Evolutionary conservation across 2,329 filamentous ascomycete genomes (phyloP).

Genomic region (Aureobasidium leucospermi): DNA sequence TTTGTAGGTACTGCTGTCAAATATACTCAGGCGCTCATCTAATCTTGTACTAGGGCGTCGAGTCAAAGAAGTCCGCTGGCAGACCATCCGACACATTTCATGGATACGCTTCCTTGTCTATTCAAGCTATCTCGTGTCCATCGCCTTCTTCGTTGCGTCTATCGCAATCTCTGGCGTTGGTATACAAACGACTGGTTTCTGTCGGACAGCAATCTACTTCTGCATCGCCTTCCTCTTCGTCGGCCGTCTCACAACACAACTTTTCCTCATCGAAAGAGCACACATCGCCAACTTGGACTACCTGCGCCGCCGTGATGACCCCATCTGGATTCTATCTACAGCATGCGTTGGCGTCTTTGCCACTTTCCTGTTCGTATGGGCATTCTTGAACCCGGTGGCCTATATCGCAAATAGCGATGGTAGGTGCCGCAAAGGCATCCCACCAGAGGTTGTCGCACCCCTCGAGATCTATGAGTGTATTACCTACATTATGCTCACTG

Average conservation of each 20-base stretch:
- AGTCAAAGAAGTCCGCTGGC: conserved; percentile 2
- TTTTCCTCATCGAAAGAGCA: conserved; percentile 36
- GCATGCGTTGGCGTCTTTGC: conserved; percentile 17
- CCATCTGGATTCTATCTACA: conserved; percentile 30
- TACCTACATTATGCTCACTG: conserved; percentile 34
- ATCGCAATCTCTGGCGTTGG: conserved; percentile 28
- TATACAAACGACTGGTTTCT: conserved; percentile 21
- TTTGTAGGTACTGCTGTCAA: neutral
- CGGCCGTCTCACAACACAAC: conserved; percentile 30
- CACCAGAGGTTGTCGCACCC: conserved; percentile 28
- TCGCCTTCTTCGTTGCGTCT: conserved; percentile 29
- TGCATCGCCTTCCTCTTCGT: conserved; percentile 33
- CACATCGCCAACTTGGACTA: conserved; percentile 32
- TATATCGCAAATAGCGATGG: conserved; percentile 26
- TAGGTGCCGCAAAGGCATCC: conserved; percentile 34
- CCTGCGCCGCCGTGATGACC: conserved; percentile 26
- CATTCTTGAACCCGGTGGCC: conserved; percentile 24
- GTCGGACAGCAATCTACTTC: conserved; percentile 29
- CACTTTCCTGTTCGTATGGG: conserved; percentile 18
- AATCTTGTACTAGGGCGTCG: conserved; percentile 10
- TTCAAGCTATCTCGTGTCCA: conserved; percentile 28
- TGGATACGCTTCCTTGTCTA: conserved; percentile 29
- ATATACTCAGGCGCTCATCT: neutral
- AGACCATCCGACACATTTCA: conserved; percentile 21
- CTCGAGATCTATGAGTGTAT: conserved; percentile 32